Percentiles rank a stretch among this genome's conserved stretches.
Evolutionary conservation across 331 rosid genomes (phyloP).

Genomic region (Dryas integrifolia): DNA sequence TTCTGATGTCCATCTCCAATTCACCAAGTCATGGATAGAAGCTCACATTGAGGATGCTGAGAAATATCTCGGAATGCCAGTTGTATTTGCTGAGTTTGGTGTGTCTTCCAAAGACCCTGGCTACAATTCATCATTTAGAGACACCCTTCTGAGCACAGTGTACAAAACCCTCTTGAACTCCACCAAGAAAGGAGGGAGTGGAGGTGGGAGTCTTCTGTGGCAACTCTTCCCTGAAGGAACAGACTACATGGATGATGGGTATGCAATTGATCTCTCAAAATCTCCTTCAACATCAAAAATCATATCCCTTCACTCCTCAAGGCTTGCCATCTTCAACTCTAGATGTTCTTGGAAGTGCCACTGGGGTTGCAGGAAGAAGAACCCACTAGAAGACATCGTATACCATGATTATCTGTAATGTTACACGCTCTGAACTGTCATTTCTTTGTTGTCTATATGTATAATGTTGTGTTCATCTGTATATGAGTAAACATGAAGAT

Average conservation of each 20-base stretch:
- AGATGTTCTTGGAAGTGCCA: constrained; percentile 66
- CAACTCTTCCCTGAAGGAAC: constrained; percentile 91
- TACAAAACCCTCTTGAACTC: constrained; percentile 61
- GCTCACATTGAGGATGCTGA: constrained; percentile 94
- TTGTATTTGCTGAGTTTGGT: constrained; percentile 79
- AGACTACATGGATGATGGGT: constrained; percentile 95
- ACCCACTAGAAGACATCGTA: constrained; percentile 25
- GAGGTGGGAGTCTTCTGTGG: constrained; percentile 93
- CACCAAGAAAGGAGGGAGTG: constrained; percentile 85
- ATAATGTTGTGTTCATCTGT: background rate
- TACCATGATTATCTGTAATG: constrained; percentile 43
- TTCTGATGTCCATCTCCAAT: constrained; percentile 63
- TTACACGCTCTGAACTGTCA: background rate
- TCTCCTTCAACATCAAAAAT: constrained; percentile 66
- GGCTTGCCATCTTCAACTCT: constrained; percentile 62
- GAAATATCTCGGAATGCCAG: constrained; percentile 78
- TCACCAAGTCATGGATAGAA: constrained; percentile 84
- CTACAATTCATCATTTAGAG: constrained; percentile 65
- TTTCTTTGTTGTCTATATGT: background rate
- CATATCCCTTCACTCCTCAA: constrained; percentile 62
- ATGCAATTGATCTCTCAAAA: constrained; percentile 72
- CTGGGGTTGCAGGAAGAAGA: constrained; percentile 85
- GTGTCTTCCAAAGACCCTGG: constrained; percentile 77
- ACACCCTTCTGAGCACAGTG: constrained; percentile 51
- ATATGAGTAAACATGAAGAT: background rate